Base-by-base conservation (phyloP, 2,329 filamentous ascomycete genomes). In the Aspergillus latus region DNA sequence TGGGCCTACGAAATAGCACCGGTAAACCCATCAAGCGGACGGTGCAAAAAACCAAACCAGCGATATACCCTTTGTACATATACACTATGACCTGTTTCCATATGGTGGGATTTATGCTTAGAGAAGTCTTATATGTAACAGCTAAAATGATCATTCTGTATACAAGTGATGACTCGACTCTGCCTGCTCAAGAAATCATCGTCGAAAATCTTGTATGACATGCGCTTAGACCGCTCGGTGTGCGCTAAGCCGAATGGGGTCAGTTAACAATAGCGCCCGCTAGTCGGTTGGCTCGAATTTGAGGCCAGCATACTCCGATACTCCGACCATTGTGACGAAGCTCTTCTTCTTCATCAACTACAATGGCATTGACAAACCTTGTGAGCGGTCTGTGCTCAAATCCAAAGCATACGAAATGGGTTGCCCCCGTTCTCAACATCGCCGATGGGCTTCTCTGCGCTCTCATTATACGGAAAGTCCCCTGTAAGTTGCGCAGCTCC, bases 401-500 rank as follows among this genome's bases (percentile, higher is more conserved):
- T 60, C 79, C 82, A 1, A 75, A 75, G 48, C 80, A 86, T 65
- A 80, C 80, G 47, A 73, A 69, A 82, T 88, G 84, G 84, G 80
- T 92, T 43, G 78, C 86, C 5, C 81, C 86, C 0, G 76, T 85
- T 3, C 79, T 96, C 5, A 78, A 94, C 62, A 71, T 88, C 32
- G 78, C 82, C 52, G 92, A 97, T 69, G 85, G 85, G 6, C 73
- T 83, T 15, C 82, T 96, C 21, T 94, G 89, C 72, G 81, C 77
- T 13, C 71, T 90, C 34, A 82, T 97, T 61, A 88, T 96, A 62
- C 86, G 85, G 82, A 92, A 87, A 72, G 82, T 96, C 56, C 87
- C 92, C 40, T 96, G 92, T 96, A 79, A 77, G 88, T 32, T 42
- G 32, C n/a, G 10, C 36, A 43, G 28, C 50, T 36, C 15, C 54